Base-by-base conservation (phyloP, 192 early-diverging fungal species). In the Coemansia sp. region DNA sequence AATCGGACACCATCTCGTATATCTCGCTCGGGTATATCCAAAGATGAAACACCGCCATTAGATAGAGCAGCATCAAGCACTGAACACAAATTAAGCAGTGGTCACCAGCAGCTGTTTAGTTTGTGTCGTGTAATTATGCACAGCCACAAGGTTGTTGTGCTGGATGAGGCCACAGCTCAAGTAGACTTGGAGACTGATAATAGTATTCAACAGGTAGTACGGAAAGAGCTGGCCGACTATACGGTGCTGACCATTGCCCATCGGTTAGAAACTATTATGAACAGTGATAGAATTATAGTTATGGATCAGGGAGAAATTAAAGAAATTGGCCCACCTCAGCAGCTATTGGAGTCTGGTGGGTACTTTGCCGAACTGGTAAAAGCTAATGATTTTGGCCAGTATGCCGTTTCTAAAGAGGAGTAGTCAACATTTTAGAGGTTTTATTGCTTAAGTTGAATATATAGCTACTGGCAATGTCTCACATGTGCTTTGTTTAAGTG, bases 231-330 rank as follows among this genome's bases (percentile, higher is more conserved):
- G 6, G 31, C 31, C 1, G 8, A 34, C 31, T 34, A 7, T 34
- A 34, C 31, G 1, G 31, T 34, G 31, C 31, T 34, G 1, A 34
- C 31, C 7, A 34, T 34, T 34, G 31, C 31, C 8, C 31, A 34
- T 34, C 6, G 31, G 6, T 8, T 34, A 7, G 31, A 34, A 34
- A 34, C 31, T 2, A 34, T 34, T 34, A 34, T 34, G 31, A 34
- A 34, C 0, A 34, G 8, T 9, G 31, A 34, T 2, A 34, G 31
- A 34, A 9, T 34, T 34, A 34, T 34, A 34, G 31, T 34, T 86
- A 74, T 94, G 38, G 85, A 91, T 52, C 61, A 88, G 7, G 92
- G 92, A 12, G 26, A 72, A 1, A 65, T 93, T 2, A 76, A 68
- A 0, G 90, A 91, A 44, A 85, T 84, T 63, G 87, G 85, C 15